phyloP scores from a whole-genome alignment of 2,329 filamentous ascomycete species.

The Ophiostoma tasmaniense region DNA sequence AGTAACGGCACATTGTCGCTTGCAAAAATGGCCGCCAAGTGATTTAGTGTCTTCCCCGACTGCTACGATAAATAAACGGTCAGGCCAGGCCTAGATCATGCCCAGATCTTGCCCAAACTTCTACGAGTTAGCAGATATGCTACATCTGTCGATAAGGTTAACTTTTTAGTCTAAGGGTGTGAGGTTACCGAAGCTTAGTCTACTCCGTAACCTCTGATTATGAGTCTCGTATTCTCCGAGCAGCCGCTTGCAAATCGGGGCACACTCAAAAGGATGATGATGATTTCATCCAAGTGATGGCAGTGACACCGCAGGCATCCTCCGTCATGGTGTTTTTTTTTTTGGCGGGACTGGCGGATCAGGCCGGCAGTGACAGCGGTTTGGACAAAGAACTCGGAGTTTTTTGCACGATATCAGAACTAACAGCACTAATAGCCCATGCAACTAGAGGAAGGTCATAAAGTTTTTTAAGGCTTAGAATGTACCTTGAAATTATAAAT shows the following conservation, averaged over 20 bases:
- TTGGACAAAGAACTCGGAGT: neutral
- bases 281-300: neutral
- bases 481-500: neutral
- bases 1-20: neutral
- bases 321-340: neutral
- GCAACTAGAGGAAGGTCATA: neutral
- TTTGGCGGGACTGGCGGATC: neutral
- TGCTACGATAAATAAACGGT: neutral
- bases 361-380: neutral
- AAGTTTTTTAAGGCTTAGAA: neutral
- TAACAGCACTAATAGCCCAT: neutral
- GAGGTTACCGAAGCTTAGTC: neutral
- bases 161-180: neutral
- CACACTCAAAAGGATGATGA: neutral
- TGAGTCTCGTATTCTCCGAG: neutral
- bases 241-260: neutral
- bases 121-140: neutral
- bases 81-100: neutral
- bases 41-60: neutral
- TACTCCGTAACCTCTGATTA: neutral
- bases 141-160: neutral
- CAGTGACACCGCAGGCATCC: neutral
- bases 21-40: neutral
- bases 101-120: neutral
- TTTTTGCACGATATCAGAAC: neutral